Percentiles rank a stretch among this genome's conserved stretches.
phyloP scores from a whole-genome alignment of 2,329 filamentous ascomycete genomes.

The Cryphonectria naterciae region DNA sequence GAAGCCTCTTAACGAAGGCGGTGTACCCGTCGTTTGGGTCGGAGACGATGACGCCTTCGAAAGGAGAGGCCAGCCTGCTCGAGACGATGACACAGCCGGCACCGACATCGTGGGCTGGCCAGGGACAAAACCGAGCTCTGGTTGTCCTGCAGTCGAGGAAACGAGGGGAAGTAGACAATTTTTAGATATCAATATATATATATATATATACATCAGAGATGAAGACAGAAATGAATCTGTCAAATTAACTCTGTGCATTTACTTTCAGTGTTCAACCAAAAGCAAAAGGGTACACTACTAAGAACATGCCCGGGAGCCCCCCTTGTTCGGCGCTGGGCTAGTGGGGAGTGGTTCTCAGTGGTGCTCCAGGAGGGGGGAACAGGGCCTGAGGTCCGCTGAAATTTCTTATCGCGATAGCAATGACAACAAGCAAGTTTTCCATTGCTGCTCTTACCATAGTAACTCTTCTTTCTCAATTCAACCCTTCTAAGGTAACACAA shows the following conservation, averaged over 20 bases:
- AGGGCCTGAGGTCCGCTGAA: slow-evolving; percentile 1
- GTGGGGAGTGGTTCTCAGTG: not conserved
- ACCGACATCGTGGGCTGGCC: slow-evolving; percentile 30
- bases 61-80: slow-evolving; percentile 26
- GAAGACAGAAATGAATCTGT: not conserved
- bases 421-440: slow-evolving; percentile 9
- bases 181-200: not conserved
- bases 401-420: slow-evolving; percentile 27
- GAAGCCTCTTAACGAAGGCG: slow-evolving; percentile 30
- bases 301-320: not conserved
- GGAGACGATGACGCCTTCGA: slow-evolving; percentile 34
- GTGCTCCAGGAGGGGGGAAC: not conserved
- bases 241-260: not conserved
- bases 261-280: not conserved
- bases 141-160: not conserved
- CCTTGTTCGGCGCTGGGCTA: no score
- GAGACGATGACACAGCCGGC: slow-evolving; percentile 31
- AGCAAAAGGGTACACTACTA: not conserved
- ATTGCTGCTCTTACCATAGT: not conserved
- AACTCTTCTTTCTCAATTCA: not conserved
- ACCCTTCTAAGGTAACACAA: slow-evolving; percentile 7
- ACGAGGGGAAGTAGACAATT: not conserved
- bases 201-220: no score
- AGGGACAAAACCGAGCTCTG: slow-evolving; percentile 25
- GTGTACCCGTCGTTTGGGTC: slow-evolving; percentile 36